Percentiles rank a stretch among this genome's conserved stretches.
Conservation (phyloP, 495 filamentous ascomycete species). For the Xylaria acuta region DNA sequence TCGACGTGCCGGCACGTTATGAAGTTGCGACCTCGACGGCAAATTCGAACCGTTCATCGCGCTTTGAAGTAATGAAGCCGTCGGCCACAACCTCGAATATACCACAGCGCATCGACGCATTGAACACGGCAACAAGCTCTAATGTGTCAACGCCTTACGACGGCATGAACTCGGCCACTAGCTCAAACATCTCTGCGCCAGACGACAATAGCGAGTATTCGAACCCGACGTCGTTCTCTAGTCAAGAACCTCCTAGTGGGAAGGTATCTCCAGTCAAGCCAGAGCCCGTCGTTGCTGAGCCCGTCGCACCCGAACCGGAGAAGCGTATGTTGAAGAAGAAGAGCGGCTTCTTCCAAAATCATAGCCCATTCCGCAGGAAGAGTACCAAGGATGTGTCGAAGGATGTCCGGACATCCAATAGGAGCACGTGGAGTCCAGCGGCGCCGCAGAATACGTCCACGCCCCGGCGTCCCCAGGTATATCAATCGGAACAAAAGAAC, state of each 20-base stretch:
- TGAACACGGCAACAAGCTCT: slow-evolving; percentile 14
- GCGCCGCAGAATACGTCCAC: slow-evolving; percentile 32
- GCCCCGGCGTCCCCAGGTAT: slow-evolving; percentile 30
- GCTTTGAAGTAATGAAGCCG: neutral
- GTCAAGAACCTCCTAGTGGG: slow-evolving; percentile 71
- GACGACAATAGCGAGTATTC: slow-evolving; percentile 93
- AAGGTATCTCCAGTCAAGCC: slow-evolving; percentile 63
- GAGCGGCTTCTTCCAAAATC: slow-evolving; percentile 90
- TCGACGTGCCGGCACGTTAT: neutral
- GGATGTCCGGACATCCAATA: slow-evolving; percentile 44
- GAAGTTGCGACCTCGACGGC: neutral
- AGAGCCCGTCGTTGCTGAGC: slow-evolving; percentile 32
- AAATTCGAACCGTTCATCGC: neutral
- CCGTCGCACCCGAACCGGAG: slow-evolving; percentile 59
- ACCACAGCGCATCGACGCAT: slow-evolving; percentile 15
- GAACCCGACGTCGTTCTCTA: slow-evolving; percentile 89
- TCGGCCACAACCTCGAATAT: slow-evolving; percentile 8
- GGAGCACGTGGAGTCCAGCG: slow-evolving; percentile 66
- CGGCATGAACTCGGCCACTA: slow-evolving; percentile 72
- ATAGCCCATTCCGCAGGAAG: slow-evolving; percentile 94
- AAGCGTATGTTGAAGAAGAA: slow-evolving; percentile 78
- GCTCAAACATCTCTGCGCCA: slow-evolving; percentile 72
- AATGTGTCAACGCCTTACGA: slow-evolving; percentile 4
- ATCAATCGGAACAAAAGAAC: slow-evolving; percentile 36
- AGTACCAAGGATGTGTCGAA: slow-evolving; percentile 85